Base-by-base conservation (phyloP, 805 yeast species). In the Ogataea methylovora region DNA sequence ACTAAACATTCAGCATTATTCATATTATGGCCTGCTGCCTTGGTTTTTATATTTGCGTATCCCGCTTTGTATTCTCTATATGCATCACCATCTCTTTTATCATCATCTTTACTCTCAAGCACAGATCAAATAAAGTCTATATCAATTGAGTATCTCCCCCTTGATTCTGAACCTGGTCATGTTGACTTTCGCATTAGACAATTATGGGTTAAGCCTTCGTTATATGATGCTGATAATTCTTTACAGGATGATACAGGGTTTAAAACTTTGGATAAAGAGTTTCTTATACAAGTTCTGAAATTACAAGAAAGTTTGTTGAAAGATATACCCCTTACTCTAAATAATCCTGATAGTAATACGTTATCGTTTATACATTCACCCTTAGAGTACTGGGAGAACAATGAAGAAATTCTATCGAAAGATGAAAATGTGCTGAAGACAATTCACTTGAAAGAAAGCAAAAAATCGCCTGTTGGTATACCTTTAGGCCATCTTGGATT, bases 1-100 rank as follows among this genome's bases (percentile, higher is more conserved):
- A 46, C 61, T 14, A 53, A 43, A 39, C 53, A 56, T 27, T 74
- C 73, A 5, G 46, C 61, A 20, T 43, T 51, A 3, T 68, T 59
- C 44, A 74, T 74, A 19, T 55, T 75, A 8, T 57, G 69, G 60
- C 78, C 80, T 1, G 57, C 68, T 4, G 48, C 74, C 3, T 36
- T 71, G 2, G 61, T 66, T 8, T 67, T 74, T 37, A 51, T 69
- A 4, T 38, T 74, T 16, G 60, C 76, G 8, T 74, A 71, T 43
- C 76, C 78, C 2, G 49, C 75, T 0, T 44, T 73, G 10, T 63
- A 65, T 43, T 42, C 65, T 10, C 34, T 61, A 4, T 51, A 48
- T 31, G 46, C 56, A n/a, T 43, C 56, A 10, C 46, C 60, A 5
- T 46, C 43, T n/a, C n/a, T n/a, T n/a, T n/a, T n/a, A n/a, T n/a